Evolutionary conservation across 176 grass and related monocot species (phyloP).

Genomic region (Cenchrus fungigraminus): DNA sequence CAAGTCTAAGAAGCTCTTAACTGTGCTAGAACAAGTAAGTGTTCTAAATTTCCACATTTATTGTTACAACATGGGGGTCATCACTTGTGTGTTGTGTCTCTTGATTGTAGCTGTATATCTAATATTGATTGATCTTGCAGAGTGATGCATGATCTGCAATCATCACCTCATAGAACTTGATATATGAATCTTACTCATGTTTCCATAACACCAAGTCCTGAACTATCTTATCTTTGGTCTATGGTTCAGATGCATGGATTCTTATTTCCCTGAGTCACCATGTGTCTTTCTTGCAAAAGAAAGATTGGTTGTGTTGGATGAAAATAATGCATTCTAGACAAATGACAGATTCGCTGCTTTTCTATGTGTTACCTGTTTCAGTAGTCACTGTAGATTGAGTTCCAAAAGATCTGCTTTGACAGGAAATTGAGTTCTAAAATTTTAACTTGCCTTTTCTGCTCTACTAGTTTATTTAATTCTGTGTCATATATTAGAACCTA

Average conservation of each 20-base stretch:
- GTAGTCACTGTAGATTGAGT: constrained; percentile 7
- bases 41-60: constrained; percentile 21
- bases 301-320: neutral
- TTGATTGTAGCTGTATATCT: constrained; percentile 15
- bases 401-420: constrained; percentile 4
- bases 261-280: neutral
- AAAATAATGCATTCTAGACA: constrained; percentile 12
- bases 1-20: constrained; percentile 87
- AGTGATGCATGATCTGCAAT: constrained; percentile 20
- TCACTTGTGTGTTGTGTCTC: neutral
- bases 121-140: constrained; percentile 24
- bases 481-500: neutral
- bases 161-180: neutral
- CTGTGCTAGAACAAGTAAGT: constrained; percentile 85
- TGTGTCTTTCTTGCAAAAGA: constrained; percentile 16
- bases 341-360: neutral
- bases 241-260: constrained; percentile 12
- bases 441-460: constrained; percentile 13
- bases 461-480: neutral
- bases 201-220: neutral
- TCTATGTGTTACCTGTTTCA: neutral
- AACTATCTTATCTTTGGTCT: constrained; percentile 15
- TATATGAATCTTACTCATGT: constrained; percentile 26
- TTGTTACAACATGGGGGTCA: constrained; percentile 3
- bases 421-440: neutral